These are phyloP conservation scores for Corrigiola litoralis DNA, from an alignment of 179 eudicot genomes.

Conservation along the genomic window DNA sequence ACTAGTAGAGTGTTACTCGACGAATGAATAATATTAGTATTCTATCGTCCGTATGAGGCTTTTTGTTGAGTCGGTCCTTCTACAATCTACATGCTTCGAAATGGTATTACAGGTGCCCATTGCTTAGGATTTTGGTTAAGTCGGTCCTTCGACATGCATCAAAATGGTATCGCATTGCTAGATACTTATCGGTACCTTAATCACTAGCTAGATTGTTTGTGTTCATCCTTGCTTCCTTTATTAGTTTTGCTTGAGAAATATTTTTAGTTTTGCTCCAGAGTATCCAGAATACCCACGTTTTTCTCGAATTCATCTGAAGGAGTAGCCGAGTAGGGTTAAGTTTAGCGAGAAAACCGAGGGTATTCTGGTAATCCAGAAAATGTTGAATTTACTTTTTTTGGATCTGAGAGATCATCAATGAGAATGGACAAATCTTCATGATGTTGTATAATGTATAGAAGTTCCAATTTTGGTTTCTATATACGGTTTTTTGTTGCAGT, in stretches of 20 bases:
- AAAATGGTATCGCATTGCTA: too few relatives aligned
- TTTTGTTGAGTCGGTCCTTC: neutral
- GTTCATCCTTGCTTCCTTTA: neutral
- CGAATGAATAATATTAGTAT: neutral
- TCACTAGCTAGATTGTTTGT: neutral
- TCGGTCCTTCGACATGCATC: too few relatives aligned
- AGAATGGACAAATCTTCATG: constrained; percentile 19
- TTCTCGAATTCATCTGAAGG: constrained; percentile 28
- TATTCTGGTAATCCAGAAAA: constrained; percentile 50
- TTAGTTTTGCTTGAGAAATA: neutral
- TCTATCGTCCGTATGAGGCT: neutral
- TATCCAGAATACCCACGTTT: constrained; percentile 72
- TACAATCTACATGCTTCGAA: neutral
- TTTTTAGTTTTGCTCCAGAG: constrained; percentile 1
- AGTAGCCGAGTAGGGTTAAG: constrained; percentile 2
- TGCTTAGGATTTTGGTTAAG: too few relatives aligned
- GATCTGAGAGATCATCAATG: constrained; percentile 6
- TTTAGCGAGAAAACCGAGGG: constrained; percentile 64
- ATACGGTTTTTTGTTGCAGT: constrained; percentile 1
- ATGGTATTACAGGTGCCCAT: neutral
- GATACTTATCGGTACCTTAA: too few relatives aligned
- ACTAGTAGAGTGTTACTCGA: constrained; percentile 24
- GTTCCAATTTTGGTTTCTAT: neutral
- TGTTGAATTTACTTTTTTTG: constrained; percentile 7
- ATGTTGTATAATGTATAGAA: constrained; percentile 6